These are phyloP conservation scores for Scytalidium sp. DNA, from an alignment of 2,329 filamentous ascomycete species.

Conservation along the genomic window DNA sequence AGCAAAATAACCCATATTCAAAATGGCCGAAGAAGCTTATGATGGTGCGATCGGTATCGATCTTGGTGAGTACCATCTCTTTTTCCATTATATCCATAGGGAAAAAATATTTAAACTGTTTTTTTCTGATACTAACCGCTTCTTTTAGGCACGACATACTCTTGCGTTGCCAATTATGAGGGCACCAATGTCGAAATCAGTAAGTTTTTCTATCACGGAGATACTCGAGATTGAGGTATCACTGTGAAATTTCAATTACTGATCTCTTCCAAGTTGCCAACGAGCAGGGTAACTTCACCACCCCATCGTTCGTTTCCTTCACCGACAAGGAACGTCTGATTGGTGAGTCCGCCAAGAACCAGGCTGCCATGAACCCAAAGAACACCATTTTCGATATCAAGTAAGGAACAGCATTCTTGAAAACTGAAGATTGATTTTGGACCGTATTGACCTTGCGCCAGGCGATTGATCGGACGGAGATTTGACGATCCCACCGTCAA, in stretches of 20 bases:
- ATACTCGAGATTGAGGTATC: constrained; percentile 15
- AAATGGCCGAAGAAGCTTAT: constrained; percentile 97
- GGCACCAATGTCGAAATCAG: constrained; percentile 99
- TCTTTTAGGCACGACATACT: constrained; percentile 89
- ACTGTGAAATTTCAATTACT: constrained; percentile 5
- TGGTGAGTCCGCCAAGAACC: constrained; percentile 99
- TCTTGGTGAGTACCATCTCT: constrained; percentile 67
- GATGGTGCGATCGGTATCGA: constrained; percentile 99
- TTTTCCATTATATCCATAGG: neutral
- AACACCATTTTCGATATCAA: constrained; percentile 99
- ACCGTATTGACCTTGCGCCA: constrained; percentile 32
- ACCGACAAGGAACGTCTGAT: constrained; percentile 98
- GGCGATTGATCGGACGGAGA: constrained; percentile 95
- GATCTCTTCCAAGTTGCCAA: constrained; percentile 70
- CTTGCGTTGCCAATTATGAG: constrained; percentile 99
- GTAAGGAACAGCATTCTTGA: constrained; percentile 49
- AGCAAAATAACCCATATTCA: constrained; percentile 35
- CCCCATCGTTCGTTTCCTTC: constrained; percentile 98
- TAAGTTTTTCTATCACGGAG: constrained; percentile 39
- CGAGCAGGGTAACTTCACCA: constrained; percentile 99
- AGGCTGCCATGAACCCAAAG: constrained; percentile 97
- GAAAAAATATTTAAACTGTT: neutral
- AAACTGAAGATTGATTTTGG: neutral
- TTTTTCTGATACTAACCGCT: constrained; percentile 22
- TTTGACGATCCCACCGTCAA: constrained; percentile 96